phyloP scores from a whole-genome alignment of 805 yeast species.

The Cephaloascus fragrans region DNA sequence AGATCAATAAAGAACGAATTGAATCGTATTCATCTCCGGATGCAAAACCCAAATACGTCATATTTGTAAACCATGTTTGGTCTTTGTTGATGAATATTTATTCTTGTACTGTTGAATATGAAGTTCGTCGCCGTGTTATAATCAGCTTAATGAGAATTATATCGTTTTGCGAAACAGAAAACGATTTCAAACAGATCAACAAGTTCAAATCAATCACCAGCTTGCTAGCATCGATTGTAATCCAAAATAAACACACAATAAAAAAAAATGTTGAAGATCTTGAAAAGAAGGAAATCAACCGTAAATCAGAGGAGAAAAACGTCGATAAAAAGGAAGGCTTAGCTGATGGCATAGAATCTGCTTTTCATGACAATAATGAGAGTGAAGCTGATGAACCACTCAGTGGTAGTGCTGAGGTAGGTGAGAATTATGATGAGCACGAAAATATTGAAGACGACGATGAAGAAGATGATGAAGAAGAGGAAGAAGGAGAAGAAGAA shows the following conservation, averaged over 20 bases:
- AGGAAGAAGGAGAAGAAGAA: constrained; percentile 2
- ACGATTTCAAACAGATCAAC: constrained; percentile 19
- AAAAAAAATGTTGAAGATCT: constrained; percentile 4
- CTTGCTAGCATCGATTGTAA: constrained; percentile 49
- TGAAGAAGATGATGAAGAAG: constrained; percentile 1
- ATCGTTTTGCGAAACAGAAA: constrained; percentile 22
- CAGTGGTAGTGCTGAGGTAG: constrained; percentile 6
- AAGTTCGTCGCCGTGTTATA: constrained; percentile 47
- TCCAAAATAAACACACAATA: constrained; percentile 34
- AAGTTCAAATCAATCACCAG: constrained; percentile 28
- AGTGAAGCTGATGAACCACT: constrained; percentile 8
- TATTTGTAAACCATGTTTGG: constrained; percentile 37
- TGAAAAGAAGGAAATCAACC: constrained; percentile 7
- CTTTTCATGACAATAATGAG: constrained; percentile 38
- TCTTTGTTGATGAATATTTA: constrained; percentile 52
- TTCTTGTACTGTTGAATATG: constrained; percentile 63
- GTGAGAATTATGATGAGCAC: constrained; percentile 5
- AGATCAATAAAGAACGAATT: constrained; percentile 21
- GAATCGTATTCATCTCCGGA: constrained; percentile 2
- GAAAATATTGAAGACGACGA: constrained; percentile 1
- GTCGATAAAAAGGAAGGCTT: background rate
- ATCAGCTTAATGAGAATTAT: constrained; percentile 44
- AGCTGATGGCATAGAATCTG: too few relatives aligned
- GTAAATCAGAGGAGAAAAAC: constrained; percentile 2
- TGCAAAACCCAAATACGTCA: constrained; percentile 7